Evolutionary conservation across 202 grass and related monocot genomes (phyloP).

Genomic region (Cymbopogon flexuosus): DNA sequence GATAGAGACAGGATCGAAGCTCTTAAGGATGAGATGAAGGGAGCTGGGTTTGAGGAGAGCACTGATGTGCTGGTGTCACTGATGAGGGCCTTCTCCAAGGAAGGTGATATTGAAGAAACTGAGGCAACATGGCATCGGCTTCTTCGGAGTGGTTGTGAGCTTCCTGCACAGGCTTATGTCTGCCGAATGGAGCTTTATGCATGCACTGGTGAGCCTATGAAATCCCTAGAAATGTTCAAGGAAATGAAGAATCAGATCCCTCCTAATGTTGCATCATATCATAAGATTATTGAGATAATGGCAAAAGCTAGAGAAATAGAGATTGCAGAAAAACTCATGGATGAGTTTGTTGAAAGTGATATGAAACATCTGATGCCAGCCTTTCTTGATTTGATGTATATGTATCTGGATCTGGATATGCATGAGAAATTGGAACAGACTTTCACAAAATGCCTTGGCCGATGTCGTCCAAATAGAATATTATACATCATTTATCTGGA

Average conservation of each 20-base stretch:
- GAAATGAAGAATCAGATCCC: slow-evolving; percentile 68
- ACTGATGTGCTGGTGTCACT: slow-evolving; percentile 72
- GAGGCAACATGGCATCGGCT: slow-evolving; percentile 68
- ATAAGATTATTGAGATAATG: slow-evolving; percentile 89
- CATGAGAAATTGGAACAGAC: slow-evolving; percentile 60
- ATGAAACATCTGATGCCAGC: slow-evolving; percentile 93
- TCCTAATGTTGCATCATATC: slow-evolving; percentile 69
- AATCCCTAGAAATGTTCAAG: slow-evolving; percentile 80
- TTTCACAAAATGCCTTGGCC: slow-evolving; percentile 64
- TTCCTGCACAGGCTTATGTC: slow-evolving; percentile 75
- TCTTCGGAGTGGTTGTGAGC: slow-evolving; percentile 48
- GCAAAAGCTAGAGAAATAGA: slow-evolving; percentile 56
- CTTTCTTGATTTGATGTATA: slow-evolving; percentile 68
- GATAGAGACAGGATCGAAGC: slow-evolving; percentile 61
- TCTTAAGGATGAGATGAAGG: slow-evolving; percentile 74
- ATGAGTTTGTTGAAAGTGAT: slow-evolving; percentile 61
- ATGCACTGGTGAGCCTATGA: slow-evolving; percentile 51
- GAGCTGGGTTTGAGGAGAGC: slow-evolving; percentile 52
- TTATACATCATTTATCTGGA: slow-evolving; percentile 78
- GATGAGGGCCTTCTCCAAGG: slow-evolving; percentile 88
- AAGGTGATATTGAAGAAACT: slow-evolving; percentile 71
- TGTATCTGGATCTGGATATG: slow-evolving; percentile 80
- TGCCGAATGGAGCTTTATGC: slow-evolving; percentile 85
- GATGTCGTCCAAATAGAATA: slow-evolving; percentile 71
- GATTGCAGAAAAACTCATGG: slow-evolving; percentile 54